Evolutionary conservation across 495 filamentous ascomycete species (phyloP).

Genomic region (Aspergillus sclerotiicarbonarius): DNA sequence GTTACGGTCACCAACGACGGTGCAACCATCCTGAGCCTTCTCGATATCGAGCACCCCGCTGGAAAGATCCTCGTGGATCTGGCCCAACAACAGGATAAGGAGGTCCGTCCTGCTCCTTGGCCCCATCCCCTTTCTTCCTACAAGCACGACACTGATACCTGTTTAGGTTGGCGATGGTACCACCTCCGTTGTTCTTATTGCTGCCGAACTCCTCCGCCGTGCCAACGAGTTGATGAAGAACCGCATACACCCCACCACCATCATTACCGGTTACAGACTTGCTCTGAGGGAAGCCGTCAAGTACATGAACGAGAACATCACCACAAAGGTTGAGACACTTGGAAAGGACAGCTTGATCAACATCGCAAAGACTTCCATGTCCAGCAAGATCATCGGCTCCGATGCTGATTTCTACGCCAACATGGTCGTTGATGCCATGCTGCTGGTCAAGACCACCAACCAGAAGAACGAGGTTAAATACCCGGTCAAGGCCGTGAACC

Average conservation of each 20-base stretch:
- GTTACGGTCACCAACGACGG: slow-evolving; percentile 99
- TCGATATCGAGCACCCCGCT: slow-evolving; percentile 96
- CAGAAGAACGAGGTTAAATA: slow-evolving; percentile 90
- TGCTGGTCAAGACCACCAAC: slow-evolving; percentile 89
- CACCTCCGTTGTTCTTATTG: slow-evolving; percentile 95
- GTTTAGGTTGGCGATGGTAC: slow-evolving; percentile 87
- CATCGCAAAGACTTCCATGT: slow-evolving; percentile 99
- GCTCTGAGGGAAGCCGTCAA: slow-evolving; percentile 94
- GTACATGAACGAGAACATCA: slow-evolving; percentile 98
- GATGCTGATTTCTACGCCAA: slow-evolving; percentile 97
- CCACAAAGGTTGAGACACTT: slow-evolving; percentile 87
- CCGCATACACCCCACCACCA: slow-evolving; percentile 98
- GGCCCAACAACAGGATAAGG: slow-evolving; percentile 97
- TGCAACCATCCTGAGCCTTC: slow-evolving; percentile 88
- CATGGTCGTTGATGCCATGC: slow-evolving; percentile 96
- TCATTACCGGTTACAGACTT: slow-evolving; percentile 96
- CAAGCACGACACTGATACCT: slow-evolving; percentile 18
- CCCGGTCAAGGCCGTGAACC: slow-evolving; percentile 97
- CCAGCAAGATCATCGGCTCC: slow-evolving; percentile 94
- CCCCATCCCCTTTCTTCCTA: background rate
- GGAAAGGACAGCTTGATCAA: slow-evolving; percentile 86
- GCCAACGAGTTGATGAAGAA: slow-evolving; percentile 99
- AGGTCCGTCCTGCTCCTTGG: slow-evolving; percentile 46
- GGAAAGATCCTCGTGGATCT: slow-evolving; percentile 98
- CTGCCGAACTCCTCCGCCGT: slow-evolving; percentile 88